Conservation (phyloP, 768 basidiomycete genomes). For the Hygrocybe punicea region DNA sequence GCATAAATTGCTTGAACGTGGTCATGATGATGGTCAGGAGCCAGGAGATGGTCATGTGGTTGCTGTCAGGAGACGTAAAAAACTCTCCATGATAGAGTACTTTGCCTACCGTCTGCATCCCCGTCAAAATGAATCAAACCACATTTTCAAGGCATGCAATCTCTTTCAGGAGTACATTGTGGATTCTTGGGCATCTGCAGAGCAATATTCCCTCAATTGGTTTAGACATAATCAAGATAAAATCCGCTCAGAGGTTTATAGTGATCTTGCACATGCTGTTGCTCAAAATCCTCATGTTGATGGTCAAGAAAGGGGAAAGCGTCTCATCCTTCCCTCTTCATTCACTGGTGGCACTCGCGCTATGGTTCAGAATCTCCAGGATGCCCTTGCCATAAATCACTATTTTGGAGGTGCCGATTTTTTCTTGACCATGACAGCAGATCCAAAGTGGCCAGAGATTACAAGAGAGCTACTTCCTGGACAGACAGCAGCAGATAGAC, state of each 20-base stretch:
- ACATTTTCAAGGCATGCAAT: conserved; percentile 30
- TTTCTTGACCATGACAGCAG: conserved; percentile 47
- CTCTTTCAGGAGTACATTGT: conserved; percentile 41
- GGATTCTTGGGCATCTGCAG: conserved; percentile 40
- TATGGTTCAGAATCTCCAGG: conserved; percentile 45
- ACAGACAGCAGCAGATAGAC: conserved; percentile 40
- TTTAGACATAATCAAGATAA: conserved; percentile 30
- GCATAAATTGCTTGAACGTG: conserved; percentile 16
- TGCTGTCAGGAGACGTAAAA: conserved; percentile 10
- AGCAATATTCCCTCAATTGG: conserved; percentile 37
- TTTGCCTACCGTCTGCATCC: conserved; percentile 31
- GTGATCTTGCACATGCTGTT: conserved; percentile 32
- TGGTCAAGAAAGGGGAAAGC: conserved; percentile 29
- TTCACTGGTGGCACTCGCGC: conserved; percentile 41
- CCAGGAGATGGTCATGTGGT: not conserved
- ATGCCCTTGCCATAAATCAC: conserved; percentile 41
- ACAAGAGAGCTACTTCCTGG: conserved; percentile 34
- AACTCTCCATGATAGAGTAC: conserved; percentile 24
- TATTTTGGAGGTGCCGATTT: conserved; percentile 36
- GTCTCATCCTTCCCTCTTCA: conserved; percentile 41
- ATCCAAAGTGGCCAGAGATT: conserved; percentile 45
- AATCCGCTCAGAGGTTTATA: conserved; percentile 35
- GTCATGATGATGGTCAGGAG: not conserved
- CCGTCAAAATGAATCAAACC: conserved; percentile 19
- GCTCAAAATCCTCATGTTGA: conserved; percentile 21